Percentiles rank a stretch among this genome's conserved stretches.
Evolutionary conservation across 2,329 filamentous ascomycete genomes (phyloP).

Genomic region (Cladosporium halotolerans): DNA sequence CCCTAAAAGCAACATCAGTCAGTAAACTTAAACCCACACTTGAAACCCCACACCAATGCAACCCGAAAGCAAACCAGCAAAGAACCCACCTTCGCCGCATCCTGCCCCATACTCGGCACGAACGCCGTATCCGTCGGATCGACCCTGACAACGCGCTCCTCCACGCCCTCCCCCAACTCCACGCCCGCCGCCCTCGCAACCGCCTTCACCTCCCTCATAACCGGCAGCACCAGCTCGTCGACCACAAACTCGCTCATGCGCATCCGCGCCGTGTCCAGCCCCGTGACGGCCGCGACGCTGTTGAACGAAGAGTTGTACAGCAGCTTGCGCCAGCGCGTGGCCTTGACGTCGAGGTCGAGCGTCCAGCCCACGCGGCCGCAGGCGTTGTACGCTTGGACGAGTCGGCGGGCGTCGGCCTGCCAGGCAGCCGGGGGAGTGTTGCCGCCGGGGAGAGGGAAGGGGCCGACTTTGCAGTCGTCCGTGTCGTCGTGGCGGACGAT

Average conservation of each 20-base stretch:
- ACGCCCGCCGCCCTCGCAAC: slow-evolving; percentile 42
- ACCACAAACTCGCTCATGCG: slow-evolving; percentile 39
- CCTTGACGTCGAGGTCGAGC: slow-evolving; percentile 39
- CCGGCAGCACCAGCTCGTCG: slow-evolving; percentile 45
- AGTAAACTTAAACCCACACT: neutral
- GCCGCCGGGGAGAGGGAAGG: slow-evolving; percentile 38
- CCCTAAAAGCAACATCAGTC: slow-evolving; percentile 17
- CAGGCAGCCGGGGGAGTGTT: slow-evolving; percentile 25
- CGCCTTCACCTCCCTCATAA: slow-evolving; percentile 49
- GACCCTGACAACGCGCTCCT: slow-evolving; percentile 41
- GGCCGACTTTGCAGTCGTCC: slow-evolving; percentile 47
- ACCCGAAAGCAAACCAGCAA: too few relatives aligned
- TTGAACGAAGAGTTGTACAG: slow-evolving; percentile 49
- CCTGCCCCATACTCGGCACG: slow-evolving; percentile 51
- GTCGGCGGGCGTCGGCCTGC: slow-evolving; percentile 31
- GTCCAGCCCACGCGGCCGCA: slow-evolving; percentile 40
- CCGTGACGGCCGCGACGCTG: slow-evolving; percentile 46
- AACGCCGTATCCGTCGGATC: slow-evolving; percentile 42
- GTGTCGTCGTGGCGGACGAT: slow-evolving; percentile 48
- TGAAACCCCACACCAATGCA: neutral
- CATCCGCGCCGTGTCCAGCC: slow-evolving; percentile 47
- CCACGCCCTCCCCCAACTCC: slow-evolving; percentile 38
- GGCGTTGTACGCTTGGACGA: slow-evolving; percentile 44
- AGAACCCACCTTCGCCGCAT: slow-evolving; percentile 40
- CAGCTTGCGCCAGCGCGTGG: slow-evolving; percentile 46